Evolutionary conservation across 441 rosid species (phyloP).

Genomic region (Gossypium laxum): DNA sequence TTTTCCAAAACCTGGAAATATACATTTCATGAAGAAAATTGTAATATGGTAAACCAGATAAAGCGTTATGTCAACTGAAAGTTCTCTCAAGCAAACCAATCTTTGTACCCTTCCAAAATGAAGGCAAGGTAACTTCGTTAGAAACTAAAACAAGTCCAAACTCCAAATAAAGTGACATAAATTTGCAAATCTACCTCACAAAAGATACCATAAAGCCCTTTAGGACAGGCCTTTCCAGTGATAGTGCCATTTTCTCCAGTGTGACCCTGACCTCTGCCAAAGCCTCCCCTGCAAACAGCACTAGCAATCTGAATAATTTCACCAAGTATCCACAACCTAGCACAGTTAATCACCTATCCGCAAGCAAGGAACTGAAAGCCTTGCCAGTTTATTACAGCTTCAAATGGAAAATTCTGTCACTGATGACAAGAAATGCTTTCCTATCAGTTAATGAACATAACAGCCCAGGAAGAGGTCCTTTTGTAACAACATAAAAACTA

Average conservation of each 20-base stretch:
- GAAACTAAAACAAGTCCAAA: constrained; percentile 9
- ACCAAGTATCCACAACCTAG: not conserved
- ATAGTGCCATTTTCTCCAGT: constrained; percentile 67
- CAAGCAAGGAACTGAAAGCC: not conserved
- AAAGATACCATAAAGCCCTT: constrained; percentile 74
- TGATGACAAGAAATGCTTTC: not conserved
- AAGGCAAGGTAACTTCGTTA: not conserved
- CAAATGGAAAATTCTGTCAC: not conserved
- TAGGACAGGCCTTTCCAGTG: constrained; percentile 81
- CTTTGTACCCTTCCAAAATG: not conserved
- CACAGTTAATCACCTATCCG: not conserved
- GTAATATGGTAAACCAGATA: not conserved
- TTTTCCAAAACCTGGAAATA: not conserved
- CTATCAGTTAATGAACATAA: not conserved
- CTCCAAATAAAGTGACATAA: not conserved
- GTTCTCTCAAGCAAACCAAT: not conserved
- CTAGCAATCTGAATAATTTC: constrained; percentile 16
- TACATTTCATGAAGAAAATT: not conserved
- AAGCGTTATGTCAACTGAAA: not conserved
- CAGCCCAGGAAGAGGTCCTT: not conserved
- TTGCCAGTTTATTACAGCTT: constrained; percentile 4
- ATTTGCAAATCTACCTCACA: constrained; percentile 50
- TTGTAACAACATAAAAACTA: not conserved
- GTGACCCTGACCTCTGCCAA: constrained; percentile 49
- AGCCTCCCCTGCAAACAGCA: constrained; percentile 55